Base-by-base conservation (phyloP, 2,329 filamentous ascomycete genomes). In the Cadophora sp. region DNA sequence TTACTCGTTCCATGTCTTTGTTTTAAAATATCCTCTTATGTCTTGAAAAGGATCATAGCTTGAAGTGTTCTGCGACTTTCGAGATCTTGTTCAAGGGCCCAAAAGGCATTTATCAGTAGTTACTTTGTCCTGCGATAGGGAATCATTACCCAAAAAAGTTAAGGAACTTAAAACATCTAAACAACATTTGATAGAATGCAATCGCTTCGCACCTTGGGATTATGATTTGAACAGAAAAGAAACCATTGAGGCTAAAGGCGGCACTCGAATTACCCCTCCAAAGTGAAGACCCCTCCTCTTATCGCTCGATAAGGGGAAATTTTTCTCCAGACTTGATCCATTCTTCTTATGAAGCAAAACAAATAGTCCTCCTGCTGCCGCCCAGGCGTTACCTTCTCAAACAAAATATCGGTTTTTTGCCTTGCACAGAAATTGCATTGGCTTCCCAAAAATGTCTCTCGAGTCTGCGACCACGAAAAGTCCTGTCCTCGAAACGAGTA, bases 231-330 rank as follows among this genome's bases (percentile, higher is more conserved):
- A n/a, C n/a, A n/a, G n/a, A n/a, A n/a, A n/a, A n/a, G n/a, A n/a
- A n/a, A n/a, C n/a, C n/a, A n/a, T n/a, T n/a, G 56, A 26, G 9
- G 31, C 56, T 59, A 40, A 59, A 59, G 56, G 56, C 56, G 56
- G 56, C 56, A 59, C 19, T 19, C n/a, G 34, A 26, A 56, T 55
- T 43, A 51, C 55, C 63, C 67, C 62, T 37, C 56, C 60, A 65
- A 58, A 58, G 19, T 62, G 34, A 16, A 19, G 51, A 59, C 59
- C 64, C 67, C 65, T 62, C 26, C 56, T 43, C 66, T 61, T 65
- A 65, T 65, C 62, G 62, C 31, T 29, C 27, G 61, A 64, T 67
- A 67, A 67, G 29, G 58, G 50, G 11, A 63, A 59, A 37, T 51
- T 60, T 62, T 55, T 66, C 64, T 22, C 24, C 1, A 29, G 46